phyloP scores from a whole-genome alignment of 441 rosid species.

The Arabidopsis hybrid region DNA sequence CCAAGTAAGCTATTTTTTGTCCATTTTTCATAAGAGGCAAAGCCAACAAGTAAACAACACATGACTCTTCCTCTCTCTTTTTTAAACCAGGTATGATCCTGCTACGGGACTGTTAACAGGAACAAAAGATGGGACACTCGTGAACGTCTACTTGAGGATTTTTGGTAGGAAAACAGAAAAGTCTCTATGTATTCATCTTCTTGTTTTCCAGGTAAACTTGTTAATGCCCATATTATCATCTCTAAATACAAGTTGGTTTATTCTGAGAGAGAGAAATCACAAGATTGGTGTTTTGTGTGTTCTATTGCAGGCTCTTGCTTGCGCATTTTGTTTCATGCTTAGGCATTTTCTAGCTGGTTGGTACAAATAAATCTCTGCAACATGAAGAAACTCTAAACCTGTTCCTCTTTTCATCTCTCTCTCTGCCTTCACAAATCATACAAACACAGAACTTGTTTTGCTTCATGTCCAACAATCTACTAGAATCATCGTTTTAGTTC shows the following conservation, averaged over 20 bases:
- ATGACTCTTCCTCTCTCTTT: conserved; percentile 22
- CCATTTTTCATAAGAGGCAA: neutral
- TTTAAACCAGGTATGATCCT: conserved; percentile 77
- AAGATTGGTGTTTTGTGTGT: conserved; percentile 7
- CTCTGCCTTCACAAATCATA: conserved; percentile 16
- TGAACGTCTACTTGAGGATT: conserved; percentile 77
- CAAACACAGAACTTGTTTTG: conserved; percentile 17
- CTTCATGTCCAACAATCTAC: neutral
- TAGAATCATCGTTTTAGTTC: conserved; percentile 10
- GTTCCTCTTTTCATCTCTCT: conserved; percentile 6
- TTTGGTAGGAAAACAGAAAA: conserved; percentile 82
- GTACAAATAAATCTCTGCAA: conserved; percentile 66
- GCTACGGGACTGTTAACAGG: conserved; percentile 84
- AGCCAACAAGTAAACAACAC: neutral
- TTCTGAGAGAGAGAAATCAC: neutral
- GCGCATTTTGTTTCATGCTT: conserved; percentile 82
- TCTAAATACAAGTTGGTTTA: conserved; percentile 6
- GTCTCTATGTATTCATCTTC: conserved; percentile 79
- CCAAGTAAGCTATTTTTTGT: conserved; percentile 58
- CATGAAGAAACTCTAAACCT: conserved; percentile 24
- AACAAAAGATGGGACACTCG: conserved; percentile 87
- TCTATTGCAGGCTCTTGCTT: conserved; percentile 69
- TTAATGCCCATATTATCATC: neutral
- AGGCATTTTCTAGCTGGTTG: conserved; percentile 86
- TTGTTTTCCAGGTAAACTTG: conserved; percentile 77